These are phyloP conservation scores for Penicillium sp. DNA, from an alignment of 2,329 filamentous ascomycete species.

Conservation along the genomic window DNA sequence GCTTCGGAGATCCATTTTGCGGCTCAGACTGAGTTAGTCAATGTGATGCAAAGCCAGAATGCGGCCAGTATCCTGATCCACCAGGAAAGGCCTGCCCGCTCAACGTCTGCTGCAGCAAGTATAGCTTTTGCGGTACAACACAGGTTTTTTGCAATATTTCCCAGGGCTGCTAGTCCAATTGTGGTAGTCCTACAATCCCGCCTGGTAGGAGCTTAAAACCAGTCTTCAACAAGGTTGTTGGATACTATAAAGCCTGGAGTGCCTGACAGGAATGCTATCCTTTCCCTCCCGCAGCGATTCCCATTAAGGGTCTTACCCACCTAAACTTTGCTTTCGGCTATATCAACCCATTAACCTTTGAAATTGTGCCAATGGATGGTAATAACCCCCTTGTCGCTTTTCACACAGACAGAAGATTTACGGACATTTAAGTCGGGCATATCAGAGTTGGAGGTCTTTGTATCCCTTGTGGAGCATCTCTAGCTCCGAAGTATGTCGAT, in stretches of 20 bases:
- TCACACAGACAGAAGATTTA: background rate
- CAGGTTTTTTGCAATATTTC: background rate
- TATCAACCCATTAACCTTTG: conserved; percentile 43
- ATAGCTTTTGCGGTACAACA: background rate
- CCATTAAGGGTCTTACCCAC: conserved; percentile 24
- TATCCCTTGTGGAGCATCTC: background rate
- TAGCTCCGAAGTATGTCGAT: no score
- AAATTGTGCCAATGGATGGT: conserved; percentile 31
- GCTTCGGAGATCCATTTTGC: conserved; percentile 16
- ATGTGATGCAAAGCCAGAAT: background rate
- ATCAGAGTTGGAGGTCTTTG: conserved; percentile 4
- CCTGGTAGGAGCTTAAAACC: background rate
- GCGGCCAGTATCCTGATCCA: background rate
- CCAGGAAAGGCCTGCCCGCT: background rate
- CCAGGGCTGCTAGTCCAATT: background rate
- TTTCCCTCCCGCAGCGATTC: conserved; percentile 8
- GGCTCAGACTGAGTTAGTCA: no score
- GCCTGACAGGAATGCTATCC: conserved; percentile 24
- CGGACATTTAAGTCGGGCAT: background rate
- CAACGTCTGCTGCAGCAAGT: background rate
- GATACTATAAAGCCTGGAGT: conserved; percentile 41
- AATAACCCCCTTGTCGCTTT: background rate
- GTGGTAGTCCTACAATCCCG: background rate
- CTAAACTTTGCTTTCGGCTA: conserved; percentile 48
- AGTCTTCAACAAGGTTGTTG: conserved; percentile 26